Percentiles rank a stretch among this genome's conserved stretches.
Conservation (phyloP, 2,329 filamentous ascomycete species). For the Neofusicoccum laricinum region DNA sequence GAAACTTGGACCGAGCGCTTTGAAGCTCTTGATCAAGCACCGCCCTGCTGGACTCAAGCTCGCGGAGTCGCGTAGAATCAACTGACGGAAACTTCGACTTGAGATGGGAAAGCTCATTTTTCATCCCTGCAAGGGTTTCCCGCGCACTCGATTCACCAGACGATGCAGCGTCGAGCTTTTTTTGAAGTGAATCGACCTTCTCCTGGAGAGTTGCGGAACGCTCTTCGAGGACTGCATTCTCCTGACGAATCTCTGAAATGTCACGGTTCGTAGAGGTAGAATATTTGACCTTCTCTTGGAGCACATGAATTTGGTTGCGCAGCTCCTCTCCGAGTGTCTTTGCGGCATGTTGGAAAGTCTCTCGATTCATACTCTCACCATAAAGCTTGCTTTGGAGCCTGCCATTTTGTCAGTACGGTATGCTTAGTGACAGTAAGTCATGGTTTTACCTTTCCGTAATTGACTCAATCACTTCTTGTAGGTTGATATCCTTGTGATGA, state of each 20-base stretch:
- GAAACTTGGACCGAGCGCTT: neutral
- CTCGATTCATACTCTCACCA: neutral
- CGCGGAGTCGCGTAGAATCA: neutral
- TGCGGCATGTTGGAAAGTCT: neutral
- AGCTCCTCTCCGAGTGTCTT: neutral
- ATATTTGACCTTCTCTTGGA: neutral
- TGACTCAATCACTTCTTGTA: neutral
- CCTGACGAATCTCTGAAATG: neutral
- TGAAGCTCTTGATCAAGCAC: neutral
- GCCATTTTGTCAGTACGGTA: neutral
- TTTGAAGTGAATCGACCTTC: neutral
- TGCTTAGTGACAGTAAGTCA: neutral
- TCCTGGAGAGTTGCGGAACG: neutral
- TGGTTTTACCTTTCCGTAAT: neutral
- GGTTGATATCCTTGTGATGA: neutral
- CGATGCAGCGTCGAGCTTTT: neutral
- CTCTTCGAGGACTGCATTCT: slow-evolving; percentile 15
- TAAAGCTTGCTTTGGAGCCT: neutral
- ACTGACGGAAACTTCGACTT: neutral
- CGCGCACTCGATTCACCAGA: neutral
- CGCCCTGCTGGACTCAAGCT: neutral
- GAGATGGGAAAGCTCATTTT: neutral
- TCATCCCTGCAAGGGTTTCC: neutral
- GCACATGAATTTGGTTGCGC: neutral
- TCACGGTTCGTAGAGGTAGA: neutral